phyloP scores from a whole-genome alignment of 352 stramenopile genomes.

The Pythium periplocum region DNA sequence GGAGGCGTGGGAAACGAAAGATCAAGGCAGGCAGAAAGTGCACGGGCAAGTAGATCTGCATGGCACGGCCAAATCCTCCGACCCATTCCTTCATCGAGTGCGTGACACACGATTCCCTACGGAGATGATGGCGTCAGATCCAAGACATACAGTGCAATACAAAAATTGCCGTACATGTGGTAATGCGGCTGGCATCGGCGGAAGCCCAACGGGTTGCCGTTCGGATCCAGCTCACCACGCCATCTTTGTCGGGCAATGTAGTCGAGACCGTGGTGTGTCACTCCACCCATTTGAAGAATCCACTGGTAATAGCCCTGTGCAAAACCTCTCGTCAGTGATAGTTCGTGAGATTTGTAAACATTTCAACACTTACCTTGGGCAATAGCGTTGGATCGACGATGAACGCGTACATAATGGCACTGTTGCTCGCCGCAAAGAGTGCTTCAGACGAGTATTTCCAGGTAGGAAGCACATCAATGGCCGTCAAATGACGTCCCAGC shows the following conservation, averaged over 20 bases:
- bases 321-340: no score
- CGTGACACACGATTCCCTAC: slow-evolving; percentile 76
- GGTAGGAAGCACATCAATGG: slow-evolving; percentile 38
- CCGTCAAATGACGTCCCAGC: slow-evolving; percentile 61
- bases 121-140: background rate
- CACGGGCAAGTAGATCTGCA: slow-evolving; percentile 79
- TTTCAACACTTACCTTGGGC: slow-evolving; percentile 40
- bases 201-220: slow-evolving; percentile 41
- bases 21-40: slow-evolving; percentile 73
- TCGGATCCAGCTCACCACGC: slow-evolving; percentile 35
- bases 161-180: slow-evolving; percentile 50
- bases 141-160: background rate
- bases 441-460: slow-evolving; percentile 66
- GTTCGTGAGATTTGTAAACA: no score
- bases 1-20: slow-evolving; percentile 66
- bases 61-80: slow-evolving; percentile 52
- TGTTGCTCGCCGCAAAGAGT: slow-evolving; percentile 75
- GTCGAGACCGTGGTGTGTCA: slow-evolving; percentile 71
- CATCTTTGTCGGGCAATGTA: slow-evolving; percentile 60
- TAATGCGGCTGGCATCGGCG: slow-evolving; percentile 81
- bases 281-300: slow-evolving; percentile 65
- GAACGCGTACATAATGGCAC: slow-evolving; percentile 77
- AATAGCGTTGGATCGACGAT: slow-evolving; percentile 59
- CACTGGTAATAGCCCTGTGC: slow-evolving; percentile 77
- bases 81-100: slow-evolving; percentile 76